Evolutionary conservation across 768 basidiomycete species (phyloP), one percentile per base, ranked within the genome.

Genomic region (Rhodosporidiobolus sp.): DNA sequence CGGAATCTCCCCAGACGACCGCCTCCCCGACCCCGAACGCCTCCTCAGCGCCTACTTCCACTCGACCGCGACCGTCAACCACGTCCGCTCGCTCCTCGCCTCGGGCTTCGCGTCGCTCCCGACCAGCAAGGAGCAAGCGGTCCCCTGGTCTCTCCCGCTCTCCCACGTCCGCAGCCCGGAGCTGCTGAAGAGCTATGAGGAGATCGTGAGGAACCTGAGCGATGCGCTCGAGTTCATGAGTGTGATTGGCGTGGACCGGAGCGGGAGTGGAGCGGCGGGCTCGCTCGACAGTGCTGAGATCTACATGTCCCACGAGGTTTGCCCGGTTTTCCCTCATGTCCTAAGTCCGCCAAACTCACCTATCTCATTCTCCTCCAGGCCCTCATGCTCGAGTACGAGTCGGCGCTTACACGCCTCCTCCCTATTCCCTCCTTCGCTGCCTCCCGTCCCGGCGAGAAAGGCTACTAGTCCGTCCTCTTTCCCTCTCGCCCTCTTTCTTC

Each of bases 11-110:
- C 82, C 91, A 35, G 84, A 88, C 63, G 91, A 95, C 74, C 88
- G 96, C 53, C 88, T 84, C 0, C 94, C 96, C 3, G 90, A 98
- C 79, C 95, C 96, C 0, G 88, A 93, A 72, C 86, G 96, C 28
- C 83, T 99, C 16, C 83, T 98, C 75, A 94, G 91, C 73, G 94
- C 95, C 4, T 98, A 98, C 85, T 97, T 97, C 83, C 89, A 98
- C 82, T 97, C 95, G 0, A 86, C 92, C 0, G 86, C 94, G 14
- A 98, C 96, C 0, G 85, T 97, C 53, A 99, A 99, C 83, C 88
- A 94, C 81, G 85, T 97, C 68, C 89, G 96, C 26, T 86, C 88
- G 4, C 86, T 98, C 49, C 86, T 99, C 11, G 87, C 89, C 1
- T 95, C 93, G 22, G 93, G 94, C 32, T 98, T 97, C 79, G 95